Percentiles rank a stretch among this genome's conserved stretches.
These are phyloP conservation scores for Panicum virgatum DNA, from an alignment of 202 grass and related monocot genomes.

Conservation along the genomic window DNA sequence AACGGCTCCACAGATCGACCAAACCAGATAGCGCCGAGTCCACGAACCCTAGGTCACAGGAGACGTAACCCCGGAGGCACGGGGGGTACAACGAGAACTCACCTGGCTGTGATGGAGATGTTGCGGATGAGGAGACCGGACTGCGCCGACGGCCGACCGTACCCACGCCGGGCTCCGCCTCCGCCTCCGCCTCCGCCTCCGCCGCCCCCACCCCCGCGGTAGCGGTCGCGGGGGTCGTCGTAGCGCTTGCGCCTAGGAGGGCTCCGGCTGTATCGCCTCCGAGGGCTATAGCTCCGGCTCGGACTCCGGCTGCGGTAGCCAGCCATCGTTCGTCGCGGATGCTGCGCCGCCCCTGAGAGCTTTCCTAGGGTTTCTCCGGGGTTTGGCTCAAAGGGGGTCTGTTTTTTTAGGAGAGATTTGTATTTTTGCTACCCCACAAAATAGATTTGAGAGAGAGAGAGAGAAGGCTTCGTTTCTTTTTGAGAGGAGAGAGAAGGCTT, in stretches of 20 bases:
- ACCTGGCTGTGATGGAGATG: conserved; percentile 80
- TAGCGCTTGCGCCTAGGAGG: conserved; percentile 57
- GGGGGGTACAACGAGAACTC: not conserved
- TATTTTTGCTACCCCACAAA: not conserved
- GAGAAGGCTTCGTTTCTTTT: too few relatives aligned
- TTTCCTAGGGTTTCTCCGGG: conserved; percentile 42
- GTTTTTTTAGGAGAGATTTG: not conserved
- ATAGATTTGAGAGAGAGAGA: not conserved
- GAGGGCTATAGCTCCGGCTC: conserved; percentile 57
- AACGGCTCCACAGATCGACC: not conserved
- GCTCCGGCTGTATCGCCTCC: conserved; percentile 54
- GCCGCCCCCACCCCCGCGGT: conserved; percentile 20
- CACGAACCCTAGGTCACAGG: conserved; percentile 7
- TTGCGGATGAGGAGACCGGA: conserved; percentile 74
- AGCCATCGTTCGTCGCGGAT: conserved; percentile 33
- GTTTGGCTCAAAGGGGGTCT: not conserved
- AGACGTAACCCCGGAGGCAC: not conserved
- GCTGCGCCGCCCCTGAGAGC: conserved; percentile 7
- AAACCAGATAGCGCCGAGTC: not conserved
- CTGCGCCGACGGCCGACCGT: conserved; percentile 42
- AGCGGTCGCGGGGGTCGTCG: conserved; percentile 56
- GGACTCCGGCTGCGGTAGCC: conserved; percentile 47
- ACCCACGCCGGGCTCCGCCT: conserved; percentile 31
- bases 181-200: conserved; percentile 32
- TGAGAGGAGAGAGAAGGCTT: not conserved